Evolutionary conservation across 345 rosid species (phyloP).

Genomic region (Bruguiera gymnorhiza): DNA sequence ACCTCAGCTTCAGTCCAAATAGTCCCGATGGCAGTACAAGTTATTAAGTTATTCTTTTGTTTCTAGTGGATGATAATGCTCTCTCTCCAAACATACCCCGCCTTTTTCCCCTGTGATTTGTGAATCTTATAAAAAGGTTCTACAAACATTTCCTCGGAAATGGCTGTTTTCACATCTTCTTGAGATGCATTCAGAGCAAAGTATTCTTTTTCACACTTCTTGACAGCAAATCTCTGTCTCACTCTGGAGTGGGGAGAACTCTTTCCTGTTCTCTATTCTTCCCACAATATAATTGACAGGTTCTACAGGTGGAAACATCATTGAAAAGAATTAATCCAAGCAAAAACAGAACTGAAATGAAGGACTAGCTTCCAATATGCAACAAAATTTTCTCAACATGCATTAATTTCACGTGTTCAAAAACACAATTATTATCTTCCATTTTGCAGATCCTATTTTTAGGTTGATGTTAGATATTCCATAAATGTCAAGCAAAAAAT

Average conservation of each 20-base stretch:
- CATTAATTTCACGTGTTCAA: neutral
- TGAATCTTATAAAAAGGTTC: conserved; percentile 47
- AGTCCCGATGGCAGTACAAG: too few species aligned
- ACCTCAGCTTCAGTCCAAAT: too few species aligned
- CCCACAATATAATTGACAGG: conserved; percentile 45
- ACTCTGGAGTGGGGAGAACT: too few species aligned
- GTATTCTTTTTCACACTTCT: conserved; percentile 27
- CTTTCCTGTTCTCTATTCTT: conserved; percentile 43
- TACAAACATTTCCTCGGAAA: conserved; percentile 57
- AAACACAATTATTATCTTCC: neutral
- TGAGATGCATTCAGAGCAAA: conserved; percentile 26
- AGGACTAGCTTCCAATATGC: neutral
- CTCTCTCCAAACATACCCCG: conserved; percentile 40
- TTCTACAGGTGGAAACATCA: conserved; percentile 37
- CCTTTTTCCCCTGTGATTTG: conserved; percentile 46
- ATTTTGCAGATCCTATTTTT: neutral
- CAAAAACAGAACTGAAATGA: neutral
- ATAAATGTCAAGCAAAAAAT: conserved; percentile 1
- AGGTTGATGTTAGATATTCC: neutral
- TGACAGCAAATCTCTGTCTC: conserved; percentile 16
- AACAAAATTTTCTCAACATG: neutral
- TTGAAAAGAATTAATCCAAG: neutral
- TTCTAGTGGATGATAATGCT: too few species aligned
- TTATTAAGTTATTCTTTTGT: too few species aligned
- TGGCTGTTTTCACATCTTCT: conserved; percentile 18